Evolutionary conservation across 2,329 filamentous ascomycete species (phyloP), one percentile per base, ranked within the genome.

Genomic region (Colletotrichum orchidophilum): DNA sequence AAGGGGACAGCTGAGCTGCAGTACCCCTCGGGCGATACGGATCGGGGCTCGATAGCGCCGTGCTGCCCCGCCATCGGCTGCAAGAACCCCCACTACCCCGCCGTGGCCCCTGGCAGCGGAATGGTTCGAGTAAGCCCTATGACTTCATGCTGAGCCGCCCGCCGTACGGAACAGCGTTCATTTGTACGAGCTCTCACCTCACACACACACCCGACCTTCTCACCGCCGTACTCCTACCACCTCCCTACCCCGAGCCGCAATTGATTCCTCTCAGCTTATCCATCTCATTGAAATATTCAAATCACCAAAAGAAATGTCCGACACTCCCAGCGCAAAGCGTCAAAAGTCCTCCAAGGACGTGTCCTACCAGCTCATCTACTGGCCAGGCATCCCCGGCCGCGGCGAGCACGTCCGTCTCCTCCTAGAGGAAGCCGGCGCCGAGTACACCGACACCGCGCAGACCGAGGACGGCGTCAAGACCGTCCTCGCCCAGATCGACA

Each of bases 381-480:
- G 92, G 88, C 91, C 92, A 21, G 81, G 80, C 21, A 82, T 94
- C 29, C 93, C 93, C 39, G 93, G 93, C 50, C 91, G 93, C 59
- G 93, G 90, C 72, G 93, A 96, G 78, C 89, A 90, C 79, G 83
- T 95, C 77, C 92, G 93, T 26, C 87, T 96, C 12, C 86, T 87
- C 18, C 89, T 96, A 74, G 93, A 95, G 81, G 92, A 92, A 63
- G 86, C 89, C 24, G 87, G 87, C 21, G 88, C 88, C 1, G 79
- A 86, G 4, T 95, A 94, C 83, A 88, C 80, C 27, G 93, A 95
- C 81, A 83, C 85, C 3, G 85, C 87, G 13, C 74, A 70, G 15
- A 77, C 75, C 5, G 76, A 87, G 33, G 81, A 85, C n/a, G 91
- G 88, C 65, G 82, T 88, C 55, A 75, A 83, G 1, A 75, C 81